Base-by-base conservation (phyloP, 2,329 filamentous ascomycete genomes). In the Cytospora chrysosperma region DNA sequence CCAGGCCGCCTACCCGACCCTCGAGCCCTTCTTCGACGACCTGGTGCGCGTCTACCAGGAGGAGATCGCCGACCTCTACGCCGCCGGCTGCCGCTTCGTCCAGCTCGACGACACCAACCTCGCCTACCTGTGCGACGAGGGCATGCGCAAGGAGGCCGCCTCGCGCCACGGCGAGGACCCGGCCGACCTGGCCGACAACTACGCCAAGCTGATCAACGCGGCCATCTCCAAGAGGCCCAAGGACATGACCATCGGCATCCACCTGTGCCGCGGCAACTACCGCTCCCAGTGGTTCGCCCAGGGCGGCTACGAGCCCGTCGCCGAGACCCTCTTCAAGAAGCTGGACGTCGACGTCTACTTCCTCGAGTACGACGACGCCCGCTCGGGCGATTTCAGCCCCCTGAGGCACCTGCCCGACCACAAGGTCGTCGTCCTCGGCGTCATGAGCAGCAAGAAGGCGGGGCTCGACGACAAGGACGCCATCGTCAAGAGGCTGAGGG, bases 41-140 rank as follows among this genome's bases (percentile, higher is more conserved):
- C 75, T 85, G 13, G 82, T 82, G 12, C 75, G 76, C 59, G 83
- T 82, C 6, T 85, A 82, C 73, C 83, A 84, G 72, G 78, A 81
- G 71, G 83, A 85, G 72, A 75, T 85, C 7, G 77, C 75, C 64
- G 78, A 79, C 52, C 74, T 85, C 49, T 83, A 85, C 73, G 71
- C 75, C 32, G 82, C 82, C 1, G 83, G 83, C 8, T 82, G 80
- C 72, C 80, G 83, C 68, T 83, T 84, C 69, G 80, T 85, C 15
- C 83, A 85, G 74, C 77, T 85, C 59, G 83, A 85, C 72, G 83
- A 85, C 75, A 85, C 83, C 21, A 85, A 85, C 72, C 76, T 85
- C n/a, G 82, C 83, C 19, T 85, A 85, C 70, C 79, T 85, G 13
- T 85, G 83, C 74, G 83, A 85, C 69, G 78, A 78, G 32, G 76